Conservation (phyloP, 768 basidiomycete genomes). For the Suillus clintonianus region DNA sequence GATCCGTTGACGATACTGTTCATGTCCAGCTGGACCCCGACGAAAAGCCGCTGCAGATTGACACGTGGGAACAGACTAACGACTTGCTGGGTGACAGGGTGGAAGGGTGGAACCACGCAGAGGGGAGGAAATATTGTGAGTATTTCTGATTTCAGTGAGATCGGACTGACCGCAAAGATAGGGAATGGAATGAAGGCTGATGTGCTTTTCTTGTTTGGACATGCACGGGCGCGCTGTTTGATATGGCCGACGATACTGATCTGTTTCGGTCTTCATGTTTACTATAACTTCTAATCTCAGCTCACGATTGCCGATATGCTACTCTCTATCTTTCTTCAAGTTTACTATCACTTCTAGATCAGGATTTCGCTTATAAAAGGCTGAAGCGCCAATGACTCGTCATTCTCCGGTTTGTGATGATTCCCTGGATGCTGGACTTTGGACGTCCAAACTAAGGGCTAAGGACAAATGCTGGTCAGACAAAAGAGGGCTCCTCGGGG, state of each 20-base stretch:
- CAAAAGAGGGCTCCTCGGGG: too few relatives aligned
- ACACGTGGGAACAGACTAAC: background rate
- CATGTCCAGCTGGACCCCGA: background rate
- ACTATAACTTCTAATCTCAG: background rate
- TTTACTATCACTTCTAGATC: too few relatives aligned
- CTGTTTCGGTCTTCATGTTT: background rate
- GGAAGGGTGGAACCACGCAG: background rate
- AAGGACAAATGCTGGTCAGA: too few relatives aligned
- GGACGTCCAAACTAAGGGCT: too few relatives aligned
- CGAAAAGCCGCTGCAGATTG: background rate
- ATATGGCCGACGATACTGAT: background rate
- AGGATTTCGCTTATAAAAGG: background rate
- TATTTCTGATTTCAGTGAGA: background rate
- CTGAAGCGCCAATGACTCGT: background rate
- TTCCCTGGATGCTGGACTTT: too few relatives aligned
- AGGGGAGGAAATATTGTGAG: background rate
- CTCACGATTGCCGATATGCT: too few relatives aligned
- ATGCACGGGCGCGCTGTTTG: background rate
- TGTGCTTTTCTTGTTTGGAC: background rate
- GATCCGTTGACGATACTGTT: too few relatives aligned
- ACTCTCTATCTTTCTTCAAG: too few relatives aligned
- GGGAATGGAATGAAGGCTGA: background rate
- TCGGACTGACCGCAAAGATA: background rate
- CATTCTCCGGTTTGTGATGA: background rate
- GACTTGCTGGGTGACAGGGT: background rate